Conservation (phyloP, 345 rosid species). For the Lagerstroemia speciosa region DNA sequence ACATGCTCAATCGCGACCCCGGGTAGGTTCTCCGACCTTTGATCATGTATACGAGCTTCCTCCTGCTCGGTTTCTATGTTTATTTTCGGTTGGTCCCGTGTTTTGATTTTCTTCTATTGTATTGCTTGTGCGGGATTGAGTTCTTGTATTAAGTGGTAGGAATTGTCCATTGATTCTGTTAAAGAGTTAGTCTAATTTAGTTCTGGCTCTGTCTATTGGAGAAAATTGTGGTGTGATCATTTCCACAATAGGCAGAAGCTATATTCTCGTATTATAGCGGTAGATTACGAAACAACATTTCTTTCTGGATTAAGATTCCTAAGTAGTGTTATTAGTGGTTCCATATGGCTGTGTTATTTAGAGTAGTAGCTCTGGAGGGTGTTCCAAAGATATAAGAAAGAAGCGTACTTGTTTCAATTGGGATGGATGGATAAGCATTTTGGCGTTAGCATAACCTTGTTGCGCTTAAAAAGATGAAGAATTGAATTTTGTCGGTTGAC, state of each 20-base stretch:
- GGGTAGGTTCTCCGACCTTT: conserved; percentile 35
- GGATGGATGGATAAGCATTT: background rate
- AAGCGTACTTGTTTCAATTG: no score
- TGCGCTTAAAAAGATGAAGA: background rate
- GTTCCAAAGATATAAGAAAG: background rate
- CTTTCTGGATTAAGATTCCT: background rate
- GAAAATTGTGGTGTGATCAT: background rate
- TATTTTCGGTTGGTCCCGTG: background rate
- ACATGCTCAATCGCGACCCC: conserved; percentile 90
- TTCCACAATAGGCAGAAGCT: background rate
- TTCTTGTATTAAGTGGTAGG: background rate
- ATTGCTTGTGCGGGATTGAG: background rate
- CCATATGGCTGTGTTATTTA: background rate
- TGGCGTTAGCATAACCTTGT: background rate
- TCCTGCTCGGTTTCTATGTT: background rate
- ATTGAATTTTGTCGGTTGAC: background rate
- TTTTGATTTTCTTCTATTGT: background rate
- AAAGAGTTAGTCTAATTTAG: background rate
- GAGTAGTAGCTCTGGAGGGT: background rate
- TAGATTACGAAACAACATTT: background rate
- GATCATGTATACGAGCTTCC: background rate
- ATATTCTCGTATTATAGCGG: background rate
- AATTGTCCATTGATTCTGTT: background rate
- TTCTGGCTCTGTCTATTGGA: background rate
- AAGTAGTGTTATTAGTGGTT: background rate